Conservation (phyloP, 768 basidiomycete species). For the Amanita jacksonii region DNA sequence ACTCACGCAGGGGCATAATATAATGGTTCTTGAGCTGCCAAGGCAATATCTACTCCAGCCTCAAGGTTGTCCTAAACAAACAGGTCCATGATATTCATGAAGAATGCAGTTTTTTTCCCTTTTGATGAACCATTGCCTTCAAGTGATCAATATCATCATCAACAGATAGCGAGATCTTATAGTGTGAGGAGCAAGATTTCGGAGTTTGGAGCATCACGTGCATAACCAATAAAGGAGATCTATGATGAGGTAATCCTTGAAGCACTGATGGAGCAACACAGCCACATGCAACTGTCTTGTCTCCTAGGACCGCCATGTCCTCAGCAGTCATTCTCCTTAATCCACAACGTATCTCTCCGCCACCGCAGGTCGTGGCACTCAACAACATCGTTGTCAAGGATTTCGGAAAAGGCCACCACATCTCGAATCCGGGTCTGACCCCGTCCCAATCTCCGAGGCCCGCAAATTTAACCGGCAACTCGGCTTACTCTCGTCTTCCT, state of each 20-base stretch:
- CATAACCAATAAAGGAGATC: no score
- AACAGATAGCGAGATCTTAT: background rate
- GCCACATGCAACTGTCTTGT: no score
- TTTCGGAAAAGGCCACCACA: background rate
- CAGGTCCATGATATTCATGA: no score
- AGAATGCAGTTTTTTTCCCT: no score
- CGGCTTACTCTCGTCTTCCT: background rate
- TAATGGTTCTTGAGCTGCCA: no score
- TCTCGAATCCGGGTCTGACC: background rate
- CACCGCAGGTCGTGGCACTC: background rate
- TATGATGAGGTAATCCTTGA: no score
- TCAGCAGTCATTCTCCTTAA: background rate
- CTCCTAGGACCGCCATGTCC: constrained; percentile 1
- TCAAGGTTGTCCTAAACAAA: no score
- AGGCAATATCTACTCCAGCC: no score
- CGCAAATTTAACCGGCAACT: background rate
- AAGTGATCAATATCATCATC: background rate
- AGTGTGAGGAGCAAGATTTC: no score
- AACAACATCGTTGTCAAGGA: background rate
- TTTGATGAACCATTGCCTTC: background rate
- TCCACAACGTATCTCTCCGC: background rate
- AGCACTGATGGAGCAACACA: no score
- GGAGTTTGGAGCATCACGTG: no score
- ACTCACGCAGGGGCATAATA: no score
- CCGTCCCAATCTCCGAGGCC: background rate